Conservation (phyloP, 2,329 filamentous ascomycete species). For the Diatrype stigma region DNA sequence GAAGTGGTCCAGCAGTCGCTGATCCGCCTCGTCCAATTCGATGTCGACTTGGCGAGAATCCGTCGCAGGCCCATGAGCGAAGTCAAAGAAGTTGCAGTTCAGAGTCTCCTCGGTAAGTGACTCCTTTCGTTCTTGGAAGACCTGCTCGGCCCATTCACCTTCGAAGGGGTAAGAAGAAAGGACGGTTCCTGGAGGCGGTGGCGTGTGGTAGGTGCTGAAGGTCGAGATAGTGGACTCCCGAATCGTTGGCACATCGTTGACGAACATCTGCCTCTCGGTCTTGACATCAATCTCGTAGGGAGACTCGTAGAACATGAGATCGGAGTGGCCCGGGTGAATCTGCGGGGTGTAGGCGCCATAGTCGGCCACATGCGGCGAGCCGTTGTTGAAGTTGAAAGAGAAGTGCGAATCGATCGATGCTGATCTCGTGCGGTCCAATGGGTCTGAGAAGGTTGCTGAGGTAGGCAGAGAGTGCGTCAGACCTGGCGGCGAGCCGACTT, state of each 20-base stretch:
- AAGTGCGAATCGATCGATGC: conserved; percentile 78
- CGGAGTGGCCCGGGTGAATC: conserved; percentile 52
- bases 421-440: conserved; percentile 67
- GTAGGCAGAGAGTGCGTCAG: conserved; percentile 79
- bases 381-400: conserved; percentile 73
- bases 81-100: conserved; percentile 80
- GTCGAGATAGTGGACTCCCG: conserved; percentile 86
- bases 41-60: conserved; percentile 66
- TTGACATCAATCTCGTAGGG: conserved; percentile 95
- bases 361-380: conserved; percentile 46
- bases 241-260: conserved; percentile 83
- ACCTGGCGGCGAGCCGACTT: conserved; percentile 66
- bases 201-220: conserved; percentile 85
- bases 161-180: conserved; percentile 57
- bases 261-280: conserved; percentile 89
- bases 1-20: conserved; percentile 85
- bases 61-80: conserved; percentile 63
- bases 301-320: conserved; percentile 56
- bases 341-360: conserved; percentile 60
- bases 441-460: conserved; percentile 74
- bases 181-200: conserved; percentile 65
- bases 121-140: conserved; percentile 64
- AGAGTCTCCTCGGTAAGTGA: conserved; percentile 62
- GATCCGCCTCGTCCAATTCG: conserved; percentile 83
- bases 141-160: conserved; percentile 69